phyloP scores from a whole-genome alignment of 192 early-diverging fungal genomes.

The Coemansia sp. region DNA sequence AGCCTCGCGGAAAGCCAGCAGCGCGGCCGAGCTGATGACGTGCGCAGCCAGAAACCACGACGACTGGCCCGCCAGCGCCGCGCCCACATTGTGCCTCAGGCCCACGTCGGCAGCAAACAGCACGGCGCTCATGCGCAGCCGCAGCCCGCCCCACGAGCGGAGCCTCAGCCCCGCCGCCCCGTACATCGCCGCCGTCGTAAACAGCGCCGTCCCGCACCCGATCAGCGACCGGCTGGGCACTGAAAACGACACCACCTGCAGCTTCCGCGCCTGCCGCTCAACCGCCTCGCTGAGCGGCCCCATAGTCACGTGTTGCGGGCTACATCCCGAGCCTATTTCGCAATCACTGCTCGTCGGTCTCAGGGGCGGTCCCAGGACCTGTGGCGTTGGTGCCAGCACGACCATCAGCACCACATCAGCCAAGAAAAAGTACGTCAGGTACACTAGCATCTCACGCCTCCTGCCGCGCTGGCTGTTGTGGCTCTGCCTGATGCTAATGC shows the following conservation, averaged over 20 bases:
- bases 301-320: neutral
- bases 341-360: neutral
- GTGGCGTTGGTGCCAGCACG: neutral
- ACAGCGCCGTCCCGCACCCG: neutral
- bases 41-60: slow-evolving; percentile 28
- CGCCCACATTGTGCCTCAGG: slow-evolving; percentile 3
- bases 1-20: slow-evolving; percentile 31
- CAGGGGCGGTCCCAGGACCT: neutral
- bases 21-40: slow-evolving; percentile 18
- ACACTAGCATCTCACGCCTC: slow-evolving; percentile 12
- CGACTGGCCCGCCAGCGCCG: neutral
- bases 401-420: slow-evolving; percentile 22
- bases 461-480: neutral
- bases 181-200: neutral
- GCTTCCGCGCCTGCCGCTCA: slow-evolving; percentile 13
- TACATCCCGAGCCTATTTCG: neutral
- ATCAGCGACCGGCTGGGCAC: too few species aligned
- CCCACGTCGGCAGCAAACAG: neutral
- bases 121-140: neutral
- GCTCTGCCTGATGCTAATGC: neutral
- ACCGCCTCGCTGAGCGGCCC: neutral
- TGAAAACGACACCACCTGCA: too few species aligned
- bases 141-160: neutral
- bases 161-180: neutral
- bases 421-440: slow-evolving; percentile 26